Evolutionary conservation across 1,139 yeast species (phyloP), one percentile per base, ranked within the genome.

Genomic region (Taphrina sp.): DNA sequence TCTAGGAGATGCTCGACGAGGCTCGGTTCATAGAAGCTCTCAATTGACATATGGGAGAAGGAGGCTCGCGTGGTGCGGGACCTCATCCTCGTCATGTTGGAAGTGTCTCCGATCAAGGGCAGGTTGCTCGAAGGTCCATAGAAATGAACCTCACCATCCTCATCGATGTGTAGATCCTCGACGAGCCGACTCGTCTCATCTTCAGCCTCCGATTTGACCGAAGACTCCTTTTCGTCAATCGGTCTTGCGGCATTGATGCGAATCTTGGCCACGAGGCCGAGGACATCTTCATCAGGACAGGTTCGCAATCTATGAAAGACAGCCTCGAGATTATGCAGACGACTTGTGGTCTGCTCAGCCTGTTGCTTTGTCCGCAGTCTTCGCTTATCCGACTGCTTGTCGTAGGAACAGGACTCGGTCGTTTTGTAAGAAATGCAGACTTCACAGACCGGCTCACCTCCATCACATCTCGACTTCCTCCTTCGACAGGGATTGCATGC

Each of bases 401-500:
- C 38, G 17, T 35, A 35, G 16, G 38, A 10, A 35, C 38, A 35
- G 7, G 12, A 8, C 31, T 28, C 31, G 12, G 14, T 10, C 14
- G 38, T 35, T 10, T 35, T 35, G 2, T 35, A 35, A 12, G 14
- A n/a, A 12, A 12, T n/a, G 14, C 38, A 35, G 16, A 17, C 14
- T 17, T n/a, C 10, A 16, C 38, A 35, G 12, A 35, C 38, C 17
- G 38, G 38, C 14, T 10, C 12, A 10, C 17, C 38, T 10, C 38
- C 38, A 35, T 35, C 38, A 16, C 38, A 35, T 17, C 19, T 35
- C 1, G 38, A 35, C 3, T 35, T 35, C 17, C 38, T n/a, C 19
- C 17, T 35, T 2, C 38, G 38, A 35, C 38, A 35, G 16, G 38
- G 38, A 12, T 10, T n/a, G 17, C 38, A 35, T 35, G 38, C 38